These are phyloP conservation scores for Zasmidium cellare DNA, from an alignment of 2,329 filamentous ascomycete genomes.

Conservation along the genomic window DNA sequence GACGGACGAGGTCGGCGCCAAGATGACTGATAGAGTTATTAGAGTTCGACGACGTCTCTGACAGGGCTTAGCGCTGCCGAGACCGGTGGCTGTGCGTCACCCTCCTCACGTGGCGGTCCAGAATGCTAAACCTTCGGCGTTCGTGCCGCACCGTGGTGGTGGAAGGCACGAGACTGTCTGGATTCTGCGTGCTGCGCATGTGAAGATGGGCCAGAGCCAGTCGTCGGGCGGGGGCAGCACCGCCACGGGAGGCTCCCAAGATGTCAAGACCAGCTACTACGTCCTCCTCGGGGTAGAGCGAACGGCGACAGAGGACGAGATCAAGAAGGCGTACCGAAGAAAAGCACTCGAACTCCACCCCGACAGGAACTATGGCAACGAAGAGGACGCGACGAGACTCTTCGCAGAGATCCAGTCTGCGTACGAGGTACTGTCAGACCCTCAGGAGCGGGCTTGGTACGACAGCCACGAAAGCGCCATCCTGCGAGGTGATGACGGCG, in stretches of 20 bases:
- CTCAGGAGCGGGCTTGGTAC: constrained; percentile 96
- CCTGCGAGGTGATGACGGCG: constrained; percentile 63
- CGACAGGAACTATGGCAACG: constrained; percentile 86
- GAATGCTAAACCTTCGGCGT: not conserved
- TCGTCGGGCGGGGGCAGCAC: constrained; percentile 34
- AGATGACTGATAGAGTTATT: too few relatives aligned
- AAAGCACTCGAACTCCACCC: constrained; percentile 94
- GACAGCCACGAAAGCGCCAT: constrained; percentile 90
- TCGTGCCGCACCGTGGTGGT: not conserved
- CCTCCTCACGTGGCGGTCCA: too few relatives aligned
- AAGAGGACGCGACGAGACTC: constrained; percentile 75
- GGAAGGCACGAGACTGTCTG: not conserved
- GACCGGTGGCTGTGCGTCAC: too few relatives aligned
- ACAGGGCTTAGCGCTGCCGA: too few relatives aligned
- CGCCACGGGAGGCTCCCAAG: constrained; percentile 28
- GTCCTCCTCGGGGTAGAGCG: constrained; percentile 74
- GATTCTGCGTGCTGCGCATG: not conserved
- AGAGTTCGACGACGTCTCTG: too few relatives aligned
- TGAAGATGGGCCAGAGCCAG: constrained; percentile 48
- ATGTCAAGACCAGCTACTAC: constrained; percentile 76
- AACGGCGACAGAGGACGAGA: constrained; percentile 79
- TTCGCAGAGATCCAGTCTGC: constrained; percentile 93
- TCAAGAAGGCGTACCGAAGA: constrained; percentile 88
- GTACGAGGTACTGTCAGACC: constrained; percentile 93
- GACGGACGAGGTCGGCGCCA: not conserved